Conservation (phyloP, 2,329 filamentous ascomycete species). For the Fonsecaea erecta region DNA sequence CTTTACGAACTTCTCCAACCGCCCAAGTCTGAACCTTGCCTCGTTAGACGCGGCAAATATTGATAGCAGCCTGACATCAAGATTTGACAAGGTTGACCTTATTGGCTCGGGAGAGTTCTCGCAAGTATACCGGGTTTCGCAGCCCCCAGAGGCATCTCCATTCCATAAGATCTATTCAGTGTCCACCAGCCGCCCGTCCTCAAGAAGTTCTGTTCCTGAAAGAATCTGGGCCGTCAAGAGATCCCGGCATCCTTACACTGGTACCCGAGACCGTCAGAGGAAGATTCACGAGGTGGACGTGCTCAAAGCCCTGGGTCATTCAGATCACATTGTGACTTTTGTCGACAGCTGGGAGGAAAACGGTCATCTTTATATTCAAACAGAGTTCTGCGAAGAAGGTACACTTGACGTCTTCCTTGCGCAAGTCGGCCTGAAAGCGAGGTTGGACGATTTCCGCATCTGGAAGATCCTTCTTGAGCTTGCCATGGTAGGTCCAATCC, state of each 20-base stretch:
- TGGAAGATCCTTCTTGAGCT: constrained; percentile 97
- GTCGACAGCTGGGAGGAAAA: constrained; percentile 87
- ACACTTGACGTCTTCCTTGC: constrained; percentile 84
- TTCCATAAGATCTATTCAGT: constrained; percentile 51
- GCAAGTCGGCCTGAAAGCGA: constrained; percentile 79
- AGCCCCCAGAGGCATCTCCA: constrained; percentile 45
- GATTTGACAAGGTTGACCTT: constrained; percentile 80
- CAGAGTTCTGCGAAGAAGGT: constrained; percentile 94
- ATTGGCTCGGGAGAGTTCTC: constrained; percentile 93
- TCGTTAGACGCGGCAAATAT: constrained; percentile 72
- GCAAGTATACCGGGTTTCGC: constrained; percentile 79
- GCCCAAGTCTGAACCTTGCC: constrained; percentile 71
- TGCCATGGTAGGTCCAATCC: constrained; percentile 67
- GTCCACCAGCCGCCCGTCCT: constrained; percentile 54
- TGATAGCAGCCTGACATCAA: constrained; percentile 72
- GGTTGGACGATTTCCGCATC: constrained; percentile 94
- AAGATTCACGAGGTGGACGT: constrained; percentile 85
- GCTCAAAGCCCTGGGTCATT: constrained; percentile 74
- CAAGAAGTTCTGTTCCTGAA: constrained; percentile 59
- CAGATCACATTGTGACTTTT: constrained; percentile 84
- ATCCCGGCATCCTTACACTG: constrained; percentile 77
- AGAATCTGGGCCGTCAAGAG: constrained; percentile 93
- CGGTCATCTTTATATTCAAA: constrained; percentile 91
- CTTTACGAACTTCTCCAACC: constrained; percentile 62
- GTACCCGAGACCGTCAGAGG: constrained; percentile 76